Conservation (phyloP, 2,329 filamentous ascomycete species). For the Aspergillus persii region DNA sequence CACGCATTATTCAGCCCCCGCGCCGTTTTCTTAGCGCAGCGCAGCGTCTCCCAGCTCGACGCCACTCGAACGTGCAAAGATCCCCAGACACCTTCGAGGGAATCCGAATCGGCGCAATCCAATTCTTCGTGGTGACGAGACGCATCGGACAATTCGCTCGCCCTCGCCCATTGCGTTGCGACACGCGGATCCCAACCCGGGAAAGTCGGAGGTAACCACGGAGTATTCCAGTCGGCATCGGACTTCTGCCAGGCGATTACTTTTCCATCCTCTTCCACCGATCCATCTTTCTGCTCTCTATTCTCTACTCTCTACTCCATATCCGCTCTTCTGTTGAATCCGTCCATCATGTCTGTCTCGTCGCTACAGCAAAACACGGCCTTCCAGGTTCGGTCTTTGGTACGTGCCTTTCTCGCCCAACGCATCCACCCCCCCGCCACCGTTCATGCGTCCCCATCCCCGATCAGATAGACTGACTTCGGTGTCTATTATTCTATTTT, state of each 20-base stretch:
- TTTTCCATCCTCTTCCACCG: neutral
- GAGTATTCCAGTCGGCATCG: neutral
- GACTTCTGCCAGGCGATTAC: neutral
- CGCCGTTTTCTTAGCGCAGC: neutral
- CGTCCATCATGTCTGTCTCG: conserved; percentile 43
- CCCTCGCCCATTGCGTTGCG: neutral
- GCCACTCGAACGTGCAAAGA: neutral
- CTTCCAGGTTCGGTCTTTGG: conserved; percentile 49
- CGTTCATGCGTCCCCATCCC: neutral
- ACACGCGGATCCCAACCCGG: neutral
- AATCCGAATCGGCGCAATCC: neutral
- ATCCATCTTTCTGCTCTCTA: neutral
- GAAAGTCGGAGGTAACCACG: neutral
- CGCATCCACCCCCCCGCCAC: neutral
- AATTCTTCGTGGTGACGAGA: neutral
- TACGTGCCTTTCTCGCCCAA: conserved; percentile 24
- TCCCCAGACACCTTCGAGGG: too few relatives aligned
- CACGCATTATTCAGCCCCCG: neutral
- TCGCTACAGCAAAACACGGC: conserved; percentile 42
- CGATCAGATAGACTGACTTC: neutral
- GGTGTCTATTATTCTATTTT: neutral
- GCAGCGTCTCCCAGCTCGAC: neutral
- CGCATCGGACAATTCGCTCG: neutral
- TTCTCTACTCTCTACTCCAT: neutral
- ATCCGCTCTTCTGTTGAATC: conserved; percentile 4